Evolutionary conservation across 768 basidiomycete genomes (phyloP), one percentile per base, ranked within the genome.

Genomic region (Paxillus ammoniavirescens): DNA sequence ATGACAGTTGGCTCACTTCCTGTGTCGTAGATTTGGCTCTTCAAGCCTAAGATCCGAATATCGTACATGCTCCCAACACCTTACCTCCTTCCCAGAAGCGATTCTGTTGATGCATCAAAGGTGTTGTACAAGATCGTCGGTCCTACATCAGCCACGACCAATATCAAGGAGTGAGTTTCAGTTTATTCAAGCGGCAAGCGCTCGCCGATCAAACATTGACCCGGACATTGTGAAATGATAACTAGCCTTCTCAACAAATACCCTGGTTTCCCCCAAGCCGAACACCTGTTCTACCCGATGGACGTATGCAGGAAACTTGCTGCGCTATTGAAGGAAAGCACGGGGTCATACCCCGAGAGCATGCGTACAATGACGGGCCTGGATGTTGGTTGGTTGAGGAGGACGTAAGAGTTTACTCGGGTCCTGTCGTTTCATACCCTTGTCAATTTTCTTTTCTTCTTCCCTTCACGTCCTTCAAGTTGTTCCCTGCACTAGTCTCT

Each of bases 261-360:
- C 66, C 89, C 90, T 33, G 84, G 87, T 17, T 92, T 93, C 65
- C 86, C 87, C 8, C 91, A 93, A 65, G 87, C 91, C n/a, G 94
- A 98, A 68, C 83, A 87, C 56, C 73, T 97, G 8, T 83, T 81
- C 33, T 97, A 98, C 64, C 91, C 95, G 0, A 80, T 85, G 72
- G 75, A 83, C 21, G 79, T 91, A 12, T 93, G 93, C 66, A 80
- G 80, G 9, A 81, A 85, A 43, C 68, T 98, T 17, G 83, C 85
- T 0, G 79, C 72, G 6, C 61, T 89, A 53, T 75, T 98, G 62
- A 81, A 76, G 65, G 89, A 93, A 67, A 94, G 91, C 61, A 92
- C 87, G 59, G 67, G 65, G 4, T 79, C 85, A 1, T 93, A 93
- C 63, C 91, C 91, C 0, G 82, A 85, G 64, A 77, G 77, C 55